Conservation (phyloP, 2,329 filamentous ascomycete genomes). For the Dactylellina parvicollis region DNA sequence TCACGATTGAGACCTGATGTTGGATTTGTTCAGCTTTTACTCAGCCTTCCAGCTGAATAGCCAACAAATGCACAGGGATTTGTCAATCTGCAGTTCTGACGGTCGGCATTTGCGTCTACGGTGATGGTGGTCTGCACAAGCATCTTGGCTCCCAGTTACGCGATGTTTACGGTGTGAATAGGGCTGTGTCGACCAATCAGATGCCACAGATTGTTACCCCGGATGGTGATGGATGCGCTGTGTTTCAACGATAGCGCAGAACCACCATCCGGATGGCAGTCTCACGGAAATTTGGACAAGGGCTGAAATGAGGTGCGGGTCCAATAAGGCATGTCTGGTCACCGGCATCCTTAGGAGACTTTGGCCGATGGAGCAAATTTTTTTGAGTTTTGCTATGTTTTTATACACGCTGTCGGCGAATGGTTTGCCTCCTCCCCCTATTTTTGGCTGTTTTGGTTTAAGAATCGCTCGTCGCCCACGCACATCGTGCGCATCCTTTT, state of each 20-base stretch:
- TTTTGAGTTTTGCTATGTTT: conserved; percentile 28
- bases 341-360: conserved; percentile 29
- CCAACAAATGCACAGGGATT: conserved; percentile 29
- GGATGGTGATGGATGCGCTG: conserved; percentile 38
- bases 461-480: conserved; percentile 47
- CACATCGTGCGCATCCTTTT: conserved; percentile 47
- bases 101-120: conserved; percentile 17
- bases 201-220: conserved; percentile 35
- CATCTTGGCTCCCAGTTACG: conserved; percentile 40
- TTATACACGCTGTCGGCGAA: conserved; percentile 27
- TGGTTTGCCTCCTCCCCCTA: conserved; percentile 47
- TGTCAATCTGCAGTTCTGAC: conserved; percentile 32
- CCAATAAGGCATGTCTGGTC: conserved; percentile 50
- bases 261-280: conserved; percentile 41
- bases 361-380: conserved; percentile 47
- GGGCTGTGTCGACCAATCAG: conserved; percentile 44
- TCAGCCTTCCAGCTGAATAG: conserved; percentile 46
- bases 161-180: conserved; percentile 37
- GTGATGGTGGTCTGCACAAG: not conserved
- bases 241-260: conserved; percentile 51
- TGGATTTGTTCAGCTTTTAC: conserved; percentile 11
- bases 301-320: conserved; percentile 54
- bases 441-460: conserved; percentile 51
- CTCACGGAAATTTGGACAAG: conserved; percentile 49
- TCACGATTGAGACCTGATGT: not conserved